Evolutionary conservation across 2,329 filamentous ascomycete genomes (phyloP).

Genomic region (Colletotrichum sp.): DNA sequence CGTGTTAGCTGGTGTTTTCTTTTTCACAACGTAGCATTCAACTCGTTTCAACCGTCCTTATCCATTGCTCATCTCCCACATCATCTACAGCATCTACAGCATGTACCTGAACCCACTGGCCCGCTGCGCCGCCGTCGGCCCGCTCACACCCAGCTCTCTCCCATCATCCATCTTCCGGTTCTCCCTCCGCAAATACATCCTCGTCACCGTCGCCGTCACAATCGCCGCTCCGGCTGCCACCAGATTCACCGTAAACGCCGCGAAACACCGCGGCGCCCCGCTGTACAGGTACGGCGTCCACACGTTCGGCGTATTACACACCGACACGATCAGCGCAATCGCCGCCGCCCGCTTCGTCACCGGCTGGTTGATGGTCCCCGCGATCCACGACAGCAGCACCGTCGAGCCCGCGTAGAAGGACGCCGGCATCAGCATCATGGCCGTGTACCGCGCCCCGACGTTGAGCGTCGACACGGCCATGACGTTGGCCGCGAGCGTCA

Average conservation of each 20-base stretch:
- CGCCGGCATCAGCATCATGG: neutral
- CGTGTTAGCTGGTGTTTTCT: neutral
- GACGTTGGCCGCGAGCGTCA: neutral
- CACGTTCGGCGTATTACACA: neutral
- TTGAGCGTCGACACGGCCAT: neutral
- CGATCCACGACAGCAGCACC: neutral
- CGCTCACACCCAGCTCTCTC: neutral
- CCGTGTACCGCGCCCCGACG: neutral
- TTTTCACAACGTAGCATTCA: neutral
- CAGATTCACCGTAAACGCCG: neutral
- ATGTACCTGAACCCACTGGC: neutral
- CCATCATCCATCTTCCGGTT: neutral
- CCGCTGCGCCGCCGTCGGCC: neutral
- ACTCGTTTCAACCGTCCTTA: neutral
- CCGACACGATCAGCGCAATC: neutral
- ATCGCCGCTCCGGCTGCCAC: neutral
- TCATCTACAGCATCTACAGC: neutral
- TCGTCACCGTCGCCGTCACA: neutral
- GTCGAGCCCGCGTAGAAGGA: neutral
- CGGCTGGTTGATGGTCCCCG: neutral
- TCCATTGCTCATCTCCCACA: neutral
- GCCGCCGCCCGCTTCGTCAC: neutral
- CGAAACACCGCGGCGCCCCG: neutral
- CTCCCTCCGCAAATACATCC: neutral
- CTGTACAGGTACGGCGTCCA: neutral